Base-by-base conservation (phyloP, 805 yeast species). In the Blastobotrys parvus region DNA sequence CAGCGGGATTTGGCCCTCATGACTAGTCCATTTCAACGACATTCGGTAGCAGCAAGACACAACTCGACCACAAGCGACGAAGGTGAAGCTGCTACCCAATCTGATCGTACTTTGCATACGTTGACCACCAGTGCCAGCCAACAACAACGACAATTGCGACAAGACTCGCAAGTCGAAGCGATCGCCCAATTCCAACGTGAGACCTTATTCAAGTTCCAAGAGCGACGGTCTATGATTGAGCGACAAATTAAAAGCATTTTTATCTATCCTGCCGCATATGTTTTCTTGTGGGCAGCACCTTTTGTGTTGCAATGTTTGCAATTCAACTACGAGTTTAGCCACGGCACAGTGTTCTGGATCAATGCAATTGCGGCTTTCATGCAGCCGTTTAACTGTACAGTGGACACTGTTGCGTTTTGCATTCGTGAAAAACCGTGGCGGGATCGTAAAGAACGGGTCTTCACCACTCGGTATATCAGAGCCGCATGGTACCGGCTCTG, bases 261-360 rank as follows among this genome's bases (percentile, higher is more conserved):
- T 61, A 70, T 88, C 37, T 88, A 88, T 58, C 97, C 97, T 2
- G 64, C 82, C 34, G 82, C 94, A 2, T 88, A 86, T 60, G 69
- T 86, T 45, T 68, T 82, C 21, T 62, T 87, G 38, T 88, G 97
- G 97, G 56, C 81, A 17, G 80, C 83, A 50, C 96, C 96, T 1
- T 74, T 85, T 47, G 72, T 80, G 3, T 68, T 76, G 29, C 83
- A 82, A 53, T 68, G 77, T 44, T 69, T 85, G 7, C 78, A 74
- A 54, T 66, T 72, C 51, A 65, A 68, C 31, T 65, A 70, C 51
- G 77, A 74, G 44, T 58, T 70, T 17, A 35, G 47, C 1, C 67
- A 71, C 46, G 74, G 76, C 1, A 76, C 82, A 2, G 68, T 74
- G 6, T 71, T 71, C 46, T 81, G 90, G 81, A 60, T 85, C 33